Evolutionary conservation across 768 basidiomycete genomes (phyloP).

Genomic region (Mycena olivaceomarginata): DNA sequence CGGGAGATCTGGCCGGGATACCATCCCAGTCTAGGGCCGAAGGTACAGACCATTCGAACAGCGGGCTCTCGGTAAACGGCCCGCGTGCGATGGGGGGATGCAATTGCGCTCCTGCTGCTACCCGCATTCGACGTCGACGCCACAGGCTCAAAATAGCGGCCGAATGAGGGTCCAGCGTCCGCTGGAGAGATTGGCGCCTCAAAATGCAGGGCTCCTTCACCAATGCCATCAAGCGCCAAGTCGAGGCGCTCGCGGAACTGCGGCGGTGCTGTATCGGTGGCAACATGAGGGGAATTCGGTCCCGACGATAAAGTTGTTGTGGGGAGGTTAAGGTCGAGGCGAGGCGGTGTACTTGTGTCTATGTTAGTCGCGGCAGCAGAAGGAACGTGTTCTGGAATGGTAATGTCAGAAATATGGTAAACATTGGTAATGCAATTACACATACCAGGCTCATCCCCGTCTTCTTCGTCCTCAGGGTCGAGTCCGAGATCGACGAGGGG

Average conservation of each 20-base stretch:
- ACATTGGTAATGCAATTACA: constrained; percentile 20
- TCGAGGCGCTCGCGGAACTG: constrained; percentile 58
- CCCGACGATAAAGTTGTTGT: constrained; percentile 39
- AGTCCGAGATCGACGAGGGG: constrained; percentile 49
- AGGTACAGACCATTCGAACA: constrained; percentile 40
- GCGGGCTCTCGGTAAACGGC: constrained; percentile 14
- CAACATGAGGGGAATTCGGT: constrained; percentile 29
- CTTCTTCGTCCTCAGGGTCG: constrained; percentile 39
- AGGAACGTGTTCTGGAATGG: constrained; percentile 33
- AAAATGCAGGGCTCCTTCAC: constrained; percentile 50
- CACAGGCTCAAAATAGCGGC: constrained; percentile 17
- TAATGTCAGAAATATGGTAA: constrained; percentile 3
- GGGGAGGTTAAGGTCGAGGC: constrained; percentile 41
- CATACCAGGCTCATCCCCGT: constrained; percentile 38
- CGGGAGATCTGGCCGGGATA: background rate
- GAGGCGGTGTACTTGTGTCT: constrained; percentile 37
- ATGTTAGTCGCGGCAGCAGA: constrained; percentile 27
- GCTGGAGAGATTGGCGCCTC: constrained; percentile 33
- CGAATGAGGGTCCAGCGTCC: constrained; percentile 7
- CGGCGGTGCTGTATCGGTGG: constrained; percentile 20
- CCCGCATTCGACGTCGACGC: constrained; percentile 8
- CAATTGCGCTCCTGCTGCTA: background rate
- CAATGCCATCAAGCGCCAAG: constrained; percentile 57
- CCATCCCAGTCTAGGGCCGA: constrained; percentile 25
- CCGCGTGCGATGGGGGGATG: constrained; percentile 5